These are phyloP conservation scores for Taiozyma sp. DNA, from an alignment of 1,139 yeast species.

Conservation along the genomic window DNA sequence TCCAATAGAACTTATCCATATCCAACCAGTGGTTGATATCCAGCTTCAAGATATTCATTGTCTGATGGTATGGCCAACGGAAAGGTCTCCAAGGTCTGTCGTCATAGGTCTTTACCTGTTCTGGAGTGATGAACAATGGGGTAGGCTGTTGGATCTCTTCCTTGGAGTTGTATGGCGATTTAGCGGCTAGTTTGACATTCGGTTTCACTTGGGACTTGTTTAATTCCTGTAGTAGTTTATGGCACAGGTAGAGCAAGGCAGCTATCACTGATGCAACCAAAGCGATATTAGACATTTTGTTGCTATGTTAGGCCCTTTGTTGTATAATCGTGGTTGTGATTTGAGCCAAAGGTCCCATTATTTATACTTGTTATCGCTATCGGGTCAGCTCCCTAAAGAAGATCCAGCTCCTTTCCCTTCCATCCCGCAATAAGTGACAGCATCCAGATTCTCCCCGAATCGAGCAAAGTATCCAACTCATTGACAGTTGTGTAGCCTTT, in stretches of 20 bases:
- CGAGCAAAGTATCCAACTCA: background rate
- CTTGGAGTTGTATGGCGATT: conserved; percentile 25
- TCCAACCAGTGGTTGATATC: conserved; percentile 75
- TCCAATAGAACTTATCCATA: conserved; percentile 72
- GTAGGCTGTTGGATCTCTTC: conserved; percentile 46
- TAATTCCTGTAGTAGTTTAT: background rate
- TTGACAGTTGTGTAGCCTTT: background rate
- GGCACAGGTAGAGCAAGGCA: background rate
- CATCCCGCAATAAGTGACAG: background rate
- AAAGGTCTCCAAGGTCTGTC: conserved; percentile 83
- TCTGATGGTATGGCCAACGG: conserved; percentile 78
- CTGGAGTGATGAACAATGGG: conserved; percentile 63
- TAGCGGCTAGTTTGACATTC: conserved; percentile 3
- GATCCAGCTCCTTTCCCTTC: background rate
- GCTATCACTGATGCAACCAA: background rate
- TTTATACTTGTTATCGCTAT: background rate
- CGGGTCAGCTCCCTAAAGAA: background rate
- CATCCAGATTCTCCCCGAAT: background rate
- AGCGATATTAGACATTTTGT: background rate
- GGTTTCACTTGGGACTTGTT: background rate
- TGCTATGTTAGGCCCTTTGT: background rate
- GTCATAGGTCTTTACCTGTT: conserved; percentile 58
- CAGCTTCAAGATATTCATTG: conserved; percentile 68
- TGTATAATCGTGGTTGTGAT: background rate
- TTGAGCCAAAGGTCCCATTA: background rate